Conservation (phyloP, 148 eudicot genomes). For the Spergularia marina region DNA sequence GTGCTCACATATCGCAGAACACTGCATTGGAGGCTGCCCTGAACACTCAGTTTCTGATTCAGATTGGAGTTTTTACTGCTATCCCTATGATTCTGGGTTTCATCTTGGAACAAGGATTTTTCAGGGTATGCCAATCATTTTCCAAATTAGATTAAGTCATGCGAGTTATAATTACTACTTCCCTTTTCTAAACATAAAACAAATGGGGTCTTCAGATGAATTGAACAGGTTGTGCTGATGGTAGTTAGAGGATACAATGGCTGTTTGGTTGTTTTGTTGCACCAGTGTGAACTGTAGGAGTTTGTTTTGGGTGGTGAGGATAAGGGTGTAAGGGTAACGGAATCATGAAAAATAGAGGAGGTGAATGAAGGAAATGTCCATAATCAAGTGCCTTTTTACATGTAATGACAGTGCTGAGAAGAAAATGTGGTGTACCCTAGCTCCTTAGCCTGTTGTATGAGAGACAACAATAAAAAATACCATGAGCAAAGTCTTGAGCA, state of each 20-base stretch:
- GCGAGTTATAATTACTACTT: not conserved
- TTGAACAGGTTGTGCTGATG: not conserved
- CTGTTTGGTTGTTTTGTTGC: too few species aligned
- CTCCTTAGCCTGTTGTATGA: too few species aligned
- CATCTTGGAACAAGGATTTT: conserved; percentile 87
- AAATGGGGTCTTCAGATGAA: not conserved
- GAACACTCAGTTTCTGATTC: conserved; percentile 95
- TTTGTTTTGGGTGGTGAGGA: too few species aligned
- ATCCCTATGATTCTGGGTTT: conserved; percentile 93
- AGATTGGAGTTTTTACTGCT: conserved; percentile 95
- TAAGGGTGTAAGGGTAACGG: too few species aligned
- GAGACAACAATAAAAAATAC: too few species aligned
- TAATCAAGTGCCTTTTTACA: too few species aligned
- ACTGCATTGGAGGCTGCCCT: conserved; percentile 78
- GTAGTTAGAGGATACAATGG: not conserved
- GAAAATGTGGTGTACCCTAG: too few species aligned
- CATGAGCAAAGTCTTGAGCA: too few species aligned
- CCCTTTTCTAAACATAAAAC: not conserved
- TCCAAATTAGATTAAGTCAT: not conserved
- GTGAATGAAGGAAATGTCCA: too few species aligned
- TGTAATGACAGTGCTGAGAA: too few species aligned
- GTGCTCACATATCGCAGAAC: conserved; percentile 60
- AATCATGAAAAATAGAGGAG: too few species aligned
- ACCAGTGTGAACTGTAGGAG: too few species aligned
- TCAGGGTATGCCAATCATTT: conserved; percentile 49